A percentile compares a stretch with the other conserved stretches of the same genome.
phyloP scores from a whole-genome alignment of 805 yeast species.

The Teunomyces panamensis region DNA sequence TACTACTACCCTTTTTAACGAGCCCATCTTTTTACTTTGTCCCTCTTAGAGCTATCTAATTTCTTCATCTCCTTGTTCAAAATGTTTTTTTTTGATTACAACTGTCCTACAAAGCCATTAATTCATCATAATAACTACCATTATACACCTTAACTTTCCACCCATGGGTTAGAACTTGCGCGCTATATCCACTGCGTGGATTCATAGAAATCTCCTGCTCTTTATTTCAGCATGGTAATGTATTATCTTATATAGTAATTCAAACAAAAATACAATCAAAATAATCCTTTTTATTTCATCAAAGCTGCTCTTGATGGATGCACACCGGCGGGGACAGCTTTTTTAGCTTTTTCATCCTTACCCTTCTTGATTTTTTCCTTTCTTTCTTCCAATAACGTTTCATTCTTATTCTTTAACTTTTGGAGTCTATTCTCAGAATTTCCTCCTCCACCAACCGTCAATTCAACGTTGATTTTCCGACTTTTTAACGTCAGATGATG shows the following conservation, averaged over 20 bases:
- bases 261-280: background rate
- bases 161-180: background rate
- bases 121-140: background rate
- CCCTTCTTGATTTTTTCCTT: conserved; percentile 51
- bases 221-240: conserved; percentile 1
- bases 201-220: conserved; percentile 1
- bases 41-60: background rate
- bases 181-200: conserved; percentile 3
- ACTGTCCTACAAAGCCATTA: background rate
- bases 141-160: background rate
- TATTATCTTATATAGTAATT: conserved; percentile 5
- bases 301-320: conserved; percentile 70
- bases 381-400: conserved; percentile 68
- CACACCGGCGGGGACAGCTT: conserved; percentile 26
- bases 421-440: conserved; percentile 63
- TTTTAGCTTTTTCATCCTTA: conserved; percentile 35
- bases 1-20: too few species aligned
- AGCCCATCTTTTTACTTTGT: background rate
- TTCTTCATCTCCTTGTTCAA: background rate
- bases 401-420: conserved; percentile 79
- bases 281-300: conserved; percentile 21
- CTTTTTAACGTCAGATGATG: conserved; percentile 71
- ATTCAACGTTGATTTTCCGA: conserved; percentile 88
- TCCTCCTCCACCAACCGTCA: conserved; percentile 98
- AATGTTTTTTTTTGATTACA: background rate